These are phyloP conservation scores for Aspergillus fructus DNA, from an alignment of 2,329 filamentous ascomycete genomes.

Conservation along the genomic window DNA sequence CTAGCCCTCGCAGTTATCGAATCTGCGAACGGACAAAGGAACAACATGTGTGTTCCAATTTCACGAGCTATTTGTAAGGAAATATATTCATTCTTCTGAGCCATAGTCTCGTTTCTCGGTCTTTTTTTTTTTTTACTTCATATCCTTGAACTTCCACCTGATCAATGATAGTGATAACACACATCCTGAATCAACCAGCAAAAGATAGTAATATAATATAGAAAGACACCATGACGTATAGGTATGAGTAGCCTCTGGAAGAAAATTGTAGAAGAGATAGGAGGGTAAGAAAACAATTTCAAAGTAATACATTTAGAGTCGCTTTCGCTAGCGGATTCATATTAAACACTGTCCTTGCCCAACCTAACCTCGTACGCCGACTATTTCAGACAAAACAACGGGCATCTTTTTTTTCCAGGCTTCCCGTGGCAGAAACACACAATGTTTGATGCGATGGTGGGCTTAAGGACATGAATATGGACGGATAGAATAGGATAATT, in stretches of 20 bases:
- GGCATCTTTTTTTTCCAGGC: not conserved
- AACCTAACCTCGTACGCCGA: conserved; percentile 4
- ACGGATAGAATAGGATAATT: conserved; percentile 6
- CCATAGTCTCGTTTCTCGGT: no score
- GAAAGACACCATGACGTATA: not conserved
- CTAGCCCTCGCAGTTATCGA: no score
- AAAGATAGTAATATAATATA: not conserved
- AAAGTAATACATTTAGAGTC: conserved; percentile 7
- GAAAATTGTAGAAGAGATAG: not conserved
- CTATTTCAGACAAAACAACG: conserved; percentile 3
- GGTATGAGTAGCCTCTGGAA: not conserved
- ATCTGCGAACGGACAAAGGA: no score
- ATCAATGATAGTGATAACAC: not conserved
- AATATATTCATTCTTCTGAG: no score
- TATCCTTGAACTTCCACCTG: not conserved
- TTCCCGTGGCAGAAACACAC: conserved; percentile 1
- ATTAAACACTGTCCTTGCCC: conserved; percentile 8
- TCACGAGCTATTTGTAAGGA: no score
- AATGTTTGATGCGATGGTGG: conserved; percentile 1
- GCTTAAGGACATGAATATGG: conserved; percentile 1
- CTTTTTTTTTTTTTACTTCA: not conserved
- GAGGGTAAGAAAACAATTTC: not conserved
- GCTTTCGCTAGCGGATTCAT: conserved; percentile 8
- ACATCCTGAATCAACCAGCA: not conserved
- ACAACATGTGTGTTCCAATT: no score